Conservation (phyloP, 306 rosid species). For the Oemleria cerasiformis region DNA sequence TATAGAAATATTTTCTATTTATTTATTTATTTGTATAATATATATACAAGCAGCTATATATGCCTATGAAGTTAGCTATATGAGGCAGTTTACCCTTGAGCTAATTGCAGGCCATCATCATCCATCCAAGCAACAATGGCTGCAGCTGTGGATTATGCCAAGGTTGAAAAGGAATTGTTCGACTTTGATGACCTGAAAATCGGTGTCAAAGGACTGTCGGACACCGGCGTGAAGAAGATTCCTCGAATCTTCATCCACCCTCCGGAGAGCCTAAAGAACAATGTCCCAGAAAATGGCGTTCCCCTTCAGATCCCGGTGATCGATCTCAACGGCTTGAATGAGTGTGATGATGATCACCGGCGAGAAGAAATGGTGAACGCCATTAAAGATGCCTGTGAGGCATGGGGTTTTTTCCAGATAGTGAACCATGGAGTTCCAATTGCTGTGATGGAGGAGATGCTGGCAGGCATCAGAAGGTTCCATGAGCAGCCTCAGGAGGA, state of each 20-base stretch:
- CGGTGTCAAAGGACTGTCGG: slow-evolving; percentile 61
- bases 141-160: slow-evolving; percentile 6
- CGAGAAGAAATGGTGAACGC: slow-evolving; percentile 25
- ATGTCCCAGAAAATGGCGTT: neutral
- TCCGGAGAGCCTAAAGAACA: slow-evolving; percentile 28
- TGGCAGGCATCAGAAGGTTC: slow-evolving; percentile 25
- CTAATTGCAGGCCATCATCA: neutral
- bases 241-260: slow-evolving; percentile 57
- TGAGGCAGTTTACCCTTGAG: too few relatives aligned
- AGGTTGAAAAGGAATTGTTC: slow-evolving; percentile 42
- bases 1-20: too few relatives aligned
- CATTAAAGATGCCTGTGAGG: slow-evolving; percentile 41
- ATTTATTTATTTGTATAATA: too few relatives aligned
- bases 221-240: slow-evolving; percentile 45
- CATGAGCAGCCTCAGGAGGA: slow-evolving; percentile 49
- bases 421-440: slow-evolving; percentile 50
- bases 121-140: neutral
- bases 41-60: too few relatives aligned
- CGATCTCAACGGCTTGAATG: slow-evolving; percentile 54
- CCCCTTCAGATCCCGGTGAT: neutral
- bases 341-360: slow-evolving; percentile 18
- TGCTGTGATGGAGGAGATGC: slow-evolving; percentile 24
- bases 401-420: slow-evolving; percentile 52
- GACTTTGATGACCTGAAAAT: slow-evolving; percentile 46
- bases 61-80: too few relatives aligned